Evolutionary conservation across 1,139 yeast species (phyloP).

Genomic region (Taphrina confusa): DNA sequence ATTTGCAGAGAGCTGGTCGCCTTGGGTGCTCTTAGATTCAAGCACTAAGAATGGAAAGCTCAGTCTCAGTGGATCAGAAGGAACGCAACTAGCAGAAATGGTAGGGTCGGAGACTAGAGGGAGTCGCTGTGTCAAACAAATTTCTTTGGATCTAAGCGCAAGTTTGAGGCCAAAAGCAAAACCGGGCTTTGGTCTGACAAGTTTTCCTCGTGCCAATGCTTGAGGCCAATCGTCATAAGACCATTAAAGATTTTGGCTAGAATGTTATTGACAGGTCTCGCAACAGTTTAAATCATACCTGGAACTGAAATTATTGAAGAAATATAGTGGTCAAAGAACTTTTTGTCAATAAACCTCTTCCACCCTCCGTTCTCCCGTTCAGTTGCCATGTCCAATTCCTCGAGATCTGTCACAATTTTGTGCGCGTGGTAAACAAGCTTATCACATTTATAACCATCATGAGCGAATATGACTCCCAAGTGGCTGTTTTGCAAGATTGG

Average conservation of each 20-base stretch:
- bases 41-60: background rate
- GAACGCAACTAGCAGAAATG: background rate
- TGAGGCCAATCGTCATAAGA: background rate
- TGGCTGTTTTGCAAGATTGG: background rate
- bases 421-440: slow-evolving; percentile 3
- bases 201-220: slow-evolving; percentile 5
- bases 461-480: background rate
- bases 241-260: slow-evolving; percentile 1
- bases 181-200: slow-evolving; percentile 7
- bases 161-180: slow-evolving; percentile 4
- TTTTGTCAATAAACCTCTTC: background rate
- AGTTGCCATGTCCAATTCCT: background rate
- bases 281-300: background rate
- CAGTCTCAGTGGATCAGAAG: slow-evolving; percentile 4
- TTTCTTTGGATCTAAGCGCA: background rate
- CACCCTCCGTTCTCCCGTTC: slow-evolving; percentile 5
- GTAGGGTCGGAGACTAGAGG: slow-evolving; percentile 1
- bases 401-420: slow-evolving; percentile 2
- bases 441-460: slow-evolving; percentile 1
- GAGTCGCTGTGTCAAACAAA: background rate
- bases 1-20: background rate
- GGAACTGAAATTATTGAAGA: background rate
- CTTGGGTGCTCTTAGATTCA: background rate
- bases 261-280: background rate
- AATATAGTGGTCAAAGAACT: background rate